These are phyloP conservation scores for Blastocystis sp. DNA, from an alignment of 352 stramenopile genomes.

Conservation along the genomic window DNA sequence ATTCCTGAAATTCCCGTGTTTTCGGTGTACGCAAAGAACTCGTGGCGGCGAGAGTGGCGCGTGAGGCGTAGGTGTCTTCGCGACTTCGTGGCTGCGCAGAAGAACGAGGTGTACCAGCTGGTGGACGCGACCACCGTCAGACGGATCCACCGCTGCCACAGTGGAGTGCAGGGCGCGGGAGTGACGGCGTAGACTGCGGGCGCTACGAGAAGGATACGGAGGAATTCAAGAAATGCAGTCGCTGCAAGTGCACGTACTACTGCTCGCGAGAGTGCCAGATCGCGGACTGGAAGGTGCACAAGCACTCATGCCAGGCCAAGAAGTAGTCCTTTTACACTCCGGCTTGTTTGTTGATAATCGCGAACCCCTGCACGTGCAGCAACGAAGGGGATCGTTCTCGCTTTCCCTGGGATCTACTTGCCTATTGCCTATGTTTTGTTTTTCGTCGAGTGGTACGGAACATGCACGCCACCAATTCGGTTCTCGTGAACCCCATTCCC, in stretches of 20 bases:
- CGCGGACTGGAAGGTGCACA: conserved; percentile 66
- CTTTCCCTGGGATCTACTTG: not conserved
- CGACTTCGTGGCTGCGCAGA: conserved; percentile 14
- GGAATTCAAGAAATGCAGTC: conserved; percentile 66
- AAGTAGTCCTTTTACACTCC: conserved; percentile 14
- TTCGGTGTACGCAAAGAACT: conserved; percentile 37
- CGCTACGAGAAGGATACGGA: conserved; percentile 60
- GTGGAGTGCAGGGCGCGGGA: not conserved
- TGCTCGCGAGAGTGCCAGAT: conserved; percentile 55
- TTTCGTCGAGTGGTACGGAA: not conserved
- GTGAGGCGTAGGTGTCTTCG: not conserved
- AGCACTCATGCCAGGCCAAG: conserved; percentile 17
- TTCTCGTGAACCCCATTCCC: not conserved
- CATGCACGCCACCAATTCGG: not conserved
- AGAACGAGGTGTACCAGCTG: conserved; percentile 25
- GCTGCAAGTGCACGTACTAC: conserved; percentile 52
- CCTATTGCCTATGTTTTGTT: not conserved
- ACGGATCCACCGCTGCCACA: conserved; percentile 42
- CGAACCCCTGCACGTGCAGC: not conserved
- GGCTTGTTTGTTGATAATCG: not conserved
- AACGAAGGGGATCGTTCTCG: not conserved
- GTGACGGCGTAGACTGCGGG: conserved; percentile 31
- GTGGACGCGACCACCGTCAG: not conserved
- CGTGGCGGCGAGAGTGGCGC: not conserved
- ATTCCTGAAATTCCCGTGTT: conserved; percentile 58